These are phyloP conservation scores for Fusarium stilboides DNA, from an alignment of 2,329 filamentous ascomycete species.

Conservation along the genomic window DNA sequence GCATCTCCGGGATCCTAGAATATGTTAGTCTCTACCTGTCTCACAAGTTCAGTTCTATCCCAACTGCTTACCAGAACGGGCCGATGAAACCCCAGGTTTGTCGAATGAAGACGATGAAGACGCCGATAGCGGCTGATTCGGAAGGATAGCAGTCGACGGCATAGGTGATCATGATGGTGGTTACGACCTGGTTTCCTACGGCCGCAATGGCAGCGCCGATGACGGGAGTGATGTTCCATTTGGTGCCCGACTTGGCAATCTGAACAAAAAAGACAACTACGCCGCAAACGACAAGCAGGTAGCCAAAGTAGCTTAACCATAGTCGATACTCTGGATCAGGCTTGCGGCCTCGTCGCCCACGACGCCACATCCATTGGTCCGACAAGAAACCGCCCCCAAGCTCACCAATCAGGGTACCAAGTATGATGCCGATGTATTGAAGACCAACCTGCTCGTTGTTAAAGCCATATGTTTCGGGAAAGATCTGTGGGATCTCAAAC, in stretches of 20 bases:
- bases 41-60: background rate
- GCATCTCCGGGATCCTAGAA: constrained; percentile 23
- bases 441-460: constrained; percentile 71
- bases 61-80: constrained; percentile 43
- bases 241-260: constrained; percentile 57
- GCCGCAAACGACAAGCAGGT: constrained; percentile 65
- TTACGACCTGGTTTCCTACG: constrained; percentile 73
- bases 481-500: constrained; percentile 73
- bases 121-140: constrained; percentile 68
- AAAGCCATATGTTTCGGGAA: constrained; percentile 69
- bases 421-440: constrained; percentile 70
- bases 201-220: constrained; percentile 67
- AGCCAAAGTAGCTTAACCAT: constrained; percentile 71
- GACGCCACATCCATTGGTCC: constrained; percentile 66
- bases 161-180: constrained; percentile 73
- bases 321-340: constrained; percentile 67
- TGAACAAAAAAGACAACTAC: constrained; percentile 69
- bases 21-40: background rate
- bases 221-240: constrained; percentile 71
- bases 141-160: constrained; percentile 70
- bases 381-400: constrained; percentile 69
- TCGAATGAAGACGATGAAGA: constrained; percentile 71
- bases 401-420: constrained; percentile 71
- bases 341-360: constrained; percentile 51
- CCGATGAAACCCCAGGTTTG: constrained; percentile 69